These are phyloP conservation scores for Quercus bicolor DNA, from an alignment of 306 rosid species.

Conservation along the genomic window DNA sequence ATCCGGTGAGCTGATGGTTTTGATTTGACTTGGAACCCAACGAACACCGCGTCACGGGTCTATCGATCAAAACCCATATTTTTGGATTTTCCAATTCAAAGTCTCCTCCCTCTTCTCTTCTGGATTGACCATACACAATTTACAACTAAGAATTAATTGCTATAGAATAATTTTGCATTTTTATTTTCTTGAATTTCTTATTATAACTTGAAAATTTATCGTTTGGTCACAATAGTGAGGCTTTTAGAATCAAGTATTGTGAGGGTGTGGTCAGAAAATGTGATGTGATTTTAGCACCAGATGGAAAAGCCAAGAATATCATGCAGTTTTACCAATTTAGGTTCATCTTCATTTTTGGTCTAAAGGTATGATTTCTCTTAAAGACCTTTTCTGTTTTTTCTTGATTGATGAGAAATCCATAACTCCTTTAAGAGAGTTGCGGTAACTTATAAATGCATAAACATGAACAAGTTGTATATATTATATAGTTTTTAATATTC, in stretches of 20 bases:
- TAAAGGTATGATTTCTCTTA: conserved; percentile 6
- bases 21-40: conserved; percentile 42
- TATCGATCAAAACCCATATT: conserved; percentile 34
- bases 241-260: background rate
- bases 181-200: background rate
- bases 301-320: background rate
- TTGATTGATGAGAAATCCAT: background rate
- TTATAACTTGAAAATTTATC: background rate
- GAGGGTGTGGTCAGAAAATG: conserved; percentile 10
- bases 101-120: conserved; percentile 22
- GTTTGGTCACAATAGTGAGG: background rate
- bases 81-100: conserved; percentile 18
- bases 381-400: background rate
- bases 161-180: background rate
- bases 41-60: conserved; percentile 25
- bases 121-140: background rate
- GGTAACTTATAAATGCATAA: background rate
- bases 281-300: background rate
- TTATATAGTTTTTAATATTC: no score
- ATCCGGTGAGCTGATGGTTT: conserved; percentile 33
- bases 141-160: conserved; percentile 5
- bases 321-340: background rate
- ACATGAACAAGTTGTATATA: no score
- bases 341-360: background rate
- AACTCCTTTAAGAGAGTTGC: background rate